A percentile compares a stretch with the other conserved stretches of the same genome.
phyloP scores from a whole-genome alignment of 1,139 yeast species.

The Kodamaea derodonti region DNA sequence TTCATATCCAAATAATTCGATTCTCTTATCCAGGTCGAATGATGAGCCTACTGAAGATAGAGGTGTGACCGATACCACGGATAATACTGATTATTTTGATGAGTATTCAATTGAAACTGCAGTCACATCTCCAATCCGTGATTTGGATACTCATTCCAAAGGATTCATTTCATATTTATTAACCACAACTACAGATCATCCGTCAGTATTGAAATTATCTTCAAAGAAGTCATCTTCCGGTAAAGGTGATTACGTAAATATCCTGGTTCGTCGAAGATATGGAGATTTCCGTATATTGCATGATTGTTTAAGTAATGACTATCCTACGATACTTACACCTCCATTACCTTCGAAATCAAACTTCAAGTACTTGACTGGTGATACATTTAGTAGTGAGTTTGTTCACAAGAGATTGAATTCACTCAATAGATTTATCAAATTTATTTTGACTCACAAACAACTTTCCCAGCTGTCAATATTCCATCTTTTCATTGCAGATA shows the following conservation, averaged over 20 bases:
- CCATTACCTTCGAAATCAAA: constrained; percentile 93
- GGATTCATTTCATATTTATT: constrained; percentile 79
- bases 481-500: constrained; percentile 68
- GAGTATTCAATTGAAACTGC: constrained; percentile 26
- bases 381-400: constrained; percentile 75
- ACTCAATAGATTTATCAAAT: constrained; percentile 67
- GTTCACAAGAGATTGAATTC: constrained; percentile 84
- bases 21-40: constrained; percentile 14
- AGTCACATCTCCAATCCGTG: constrained; percentile 75
- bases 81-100: neutral
- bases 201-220: constrained; percentile 35
- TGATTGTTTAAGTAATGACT: constrained; percentile 70
- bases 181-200: constrained; percentile 55
- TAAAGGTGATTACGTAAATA: constrained; percentile 28
- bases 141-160: constrained; percentile 69
- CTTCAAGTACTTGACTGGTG: constrained; percentile 92
- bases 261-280: constrained; percentile 70
- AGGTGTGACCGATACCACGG: neutral
- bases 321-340: constrained; percentile 82
- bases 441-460: constrained; percentile 70
- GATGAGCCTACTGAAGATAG: neutral
- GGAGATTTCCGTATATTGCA: constrained; percentile 79
- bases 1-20: constrained; percentile 5
- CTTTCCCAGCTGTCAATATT: constrained; percentile 69
- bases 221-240: constrained; percentile 20